Evolutionary conservation across 2,329 filamentous ascomycete species (phyloP).

Genomic region (Sclerotinia minor): DNA sequence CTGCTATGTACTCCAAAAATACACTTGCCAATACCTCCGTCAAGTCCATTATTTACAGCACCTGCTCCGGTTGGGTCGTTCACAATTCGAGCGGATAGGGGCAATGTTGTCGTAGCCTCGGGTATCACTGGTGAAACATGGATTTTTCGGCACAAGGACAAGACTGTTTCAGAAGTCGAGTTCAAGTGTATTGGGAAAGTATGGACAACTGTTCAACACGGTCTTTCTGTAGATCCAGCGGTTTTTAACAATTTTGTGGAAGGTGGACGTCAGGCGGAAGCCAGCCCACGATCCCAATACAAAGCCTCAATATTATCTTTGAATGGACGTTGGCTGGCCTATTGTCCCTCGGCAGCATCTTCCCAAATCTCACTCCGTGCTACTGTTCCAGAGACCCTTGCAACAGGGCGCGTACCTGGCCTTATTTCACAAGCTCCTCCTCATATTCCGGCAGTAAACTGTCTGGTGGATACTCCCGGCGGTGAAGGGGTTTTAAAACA

Average conservation of each 20-base stretch:
- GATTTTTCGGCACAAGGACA: slow-evolving; percentile 58
- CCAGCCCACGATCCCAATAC: slow-evolving; percentile 44
- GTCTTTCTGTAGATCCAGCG: slow-evolving; percentile 45
- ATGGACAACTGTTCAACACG: slow-evolving; percentile 81
- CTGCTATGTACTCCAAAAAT: slow-evolving; percentile 70
- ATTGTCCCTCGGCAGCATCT: slow-evolving; percentile 70
- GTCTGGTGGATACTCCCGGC: slow-evolving; percentile 70
- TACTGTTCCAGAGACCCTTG: slow-evolving; percentile 55
- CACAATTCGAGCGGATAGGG: slow-evolving; percentile 69
- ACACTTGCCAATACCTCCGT: slow-evolving; percentile 56
- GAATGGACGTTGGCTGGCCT: slow-evolving; percentile 73
- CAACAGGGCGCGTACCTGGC: slow-evolving; percentile 55
- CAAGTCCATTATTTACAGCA: slow-evolving; percentile 64
- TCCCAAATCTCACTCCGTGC: slow-evolving; percentile 71
- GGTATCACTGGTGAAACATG: slow-evolving; percentile 85
- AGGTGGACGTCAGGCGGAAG: slow-evolving; percentile 45
- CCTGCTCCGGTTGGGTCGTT: slow-evolving; percentile 73
- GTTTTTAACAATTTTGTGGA: slow-evolving; percentile 32
- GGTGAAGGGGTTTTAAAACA: slow-evolving; percentile 72
- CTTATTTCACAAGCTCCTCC: slow-evolving; percentile 64
- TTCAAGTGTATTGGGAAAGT: slow-evolving; percentile 63
- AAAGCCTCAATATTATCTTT: slow-evolving; percentile 69
- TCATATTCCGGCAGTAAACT: slow-evolving; percentile 65
- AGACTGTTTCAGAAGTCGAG: neutral
- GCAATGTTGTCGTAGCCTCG: slow-evolving; percentile 73